These are phyloP conservation scores for Rhodotorula taiwanensis DNA, from an alignment of 768 basidiomycete genomes.

Conservation along the genomic window DNA sequence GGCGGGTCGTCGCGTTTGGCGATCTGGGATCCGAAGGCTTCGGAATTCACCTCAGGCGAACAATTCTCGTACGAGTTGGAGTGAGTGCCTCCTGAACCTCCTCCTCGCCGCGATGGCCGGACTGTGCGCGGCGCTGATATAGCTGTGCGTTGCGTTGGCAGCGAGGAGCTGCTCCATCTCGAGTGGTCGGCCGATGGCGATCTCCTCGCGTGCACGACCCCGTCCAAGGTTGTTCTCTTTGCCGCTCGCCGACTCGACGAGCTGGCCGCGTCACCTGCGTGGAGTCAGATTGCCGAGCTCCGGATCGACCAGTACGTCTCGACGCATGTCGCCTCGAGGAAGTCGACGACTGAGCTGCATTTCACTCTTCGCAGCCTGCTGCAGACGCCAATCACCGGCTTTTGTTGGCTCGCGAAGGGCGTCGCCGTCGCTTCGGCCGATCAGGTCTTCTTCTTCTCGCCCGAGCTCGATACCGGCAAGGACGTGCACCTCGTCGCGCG, in stretches of 20 bases:
- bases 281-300: constrained; percentile 6
- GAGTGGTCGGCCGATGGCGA: constrained; percentile 20
- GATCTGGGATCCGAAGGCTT: constrained; percentile 93
- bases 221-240: constrained; percentile 2
- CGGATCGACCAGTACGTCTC: constrained; percentile 1
- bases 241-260: constrained; percentile 10
- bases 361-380: constrained; percentile 53
- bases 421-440: constrained; percentile 76
- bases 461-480: constrained; percentile 42
- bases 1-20: constrained; percentile 49
- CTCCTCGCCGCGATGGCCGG: too few species aligned
- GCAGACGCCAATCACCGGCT: constrained; percentile 68
- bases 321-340: not conserved
- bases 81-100: constrained; percentile 1
- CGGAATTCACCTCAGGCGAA: constrained; percentile 83
- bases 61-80: constrained; percentile 56
- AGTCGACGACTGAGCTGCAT: not conserved
- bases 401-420: constrained; percentile 57
- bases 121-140: too few species aligned
- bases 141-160: not conserved
- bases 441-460: constrained; percentile 65
- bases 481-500: constrained; percentile 78
- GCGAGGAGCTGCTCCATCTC: constrained; percentile 10
- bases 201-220: constrained; percentile 14
- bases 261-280: not conserved